Conservation (phyloP, 495 filamentous ascomycete genomes). For the Jackrogersella multiformis region DNA sequence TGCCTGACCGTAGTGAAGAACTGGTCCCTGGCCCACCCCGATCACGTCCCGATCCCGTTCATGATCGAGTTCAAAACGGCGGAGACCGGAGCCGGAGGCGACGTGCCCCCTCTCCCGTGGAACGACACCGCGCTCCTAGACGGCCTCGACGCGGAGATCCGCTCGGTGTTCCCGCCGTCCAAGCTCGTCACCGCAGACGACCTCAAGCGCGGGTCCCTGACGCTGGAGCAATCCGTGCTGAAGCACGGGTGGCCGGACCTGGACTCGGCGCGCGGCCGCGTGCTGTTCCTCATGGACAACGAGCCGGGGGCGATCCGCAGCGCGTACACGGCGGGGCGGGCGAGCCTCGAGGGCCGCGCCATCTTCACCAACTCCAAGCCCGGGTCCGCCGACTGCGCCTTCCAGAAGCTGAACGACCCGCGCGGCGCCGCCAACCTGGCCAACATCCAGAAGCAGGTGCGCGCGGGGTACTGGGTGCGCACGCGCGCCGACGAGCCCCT, state of each 20-base stretch:
- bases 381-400: conserved; percentile 39
- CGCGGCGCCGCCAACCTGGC: conserved; percentile 23
- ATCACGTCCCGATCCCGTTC: conserved; percentile 44
- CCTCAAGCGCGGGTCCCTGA: conserved; percentile 26
- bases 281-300: conserved; percentile 47
- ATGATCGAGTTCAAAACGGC: conserved; percentile 45
- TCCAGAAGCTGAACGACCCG: conserved; percentile 46
- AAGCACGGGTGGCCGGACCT: conserved; percentile 42
- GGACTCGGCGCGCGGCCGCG: conserved; percentile 27
- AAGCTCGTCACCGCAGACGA: conserved; percentile 43
- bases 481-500: conserved; percentile 45
- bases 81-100: conserved; percentile 17
- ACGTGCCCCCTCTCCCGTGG: conserved; percentile 20
- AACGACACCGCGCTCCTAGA: conserved; percentile 27
- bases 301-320: conserved; percentile 36
- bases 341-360: conserved; percentile 39
- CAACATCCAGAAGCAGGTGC: conserved; percentile 42
- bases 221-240: conserved; percentile 40
- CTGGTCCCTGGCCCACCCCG: conserved; percentile 40
- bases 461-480: conserved; percentile 46
- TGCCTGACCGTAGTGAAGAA: conserved; percentile 38
- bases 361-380: conserved; percentile 47
- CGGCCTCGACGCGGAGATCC: conserved; percentile 43
- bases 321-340: conserved; percentile 35
- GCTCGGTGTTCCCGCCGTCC: conserved; percentile 32